A percentile compares a stretch with the other conserved stretches of the same genome.
Evolutionary conservation across 805 yeast genomes (phyloP).

Genomic region (Candida odintsovae): DNA sequence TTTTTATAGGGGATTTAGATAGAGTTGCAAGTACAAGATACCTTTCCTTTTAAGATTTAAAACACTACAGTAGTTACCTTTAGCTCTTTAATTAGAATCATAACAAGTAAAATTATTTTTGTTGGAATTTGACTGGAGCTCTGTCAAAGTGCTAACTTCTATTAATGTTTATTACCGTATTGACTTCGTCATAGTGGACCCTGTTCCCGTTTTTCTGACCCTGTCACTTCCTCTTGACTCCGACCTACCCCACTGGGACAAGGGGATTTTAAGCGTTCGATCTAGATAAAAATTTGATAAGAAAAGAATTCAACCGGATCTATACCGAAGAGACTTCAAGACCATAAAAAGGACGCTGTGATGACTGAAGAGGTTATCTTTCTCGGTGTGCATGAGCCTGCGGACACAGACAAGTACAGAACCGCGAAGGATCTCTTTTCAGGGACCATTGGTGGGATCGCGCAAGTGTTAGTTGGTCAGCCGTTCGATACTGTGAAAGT

Average conservation of each 20-base stretch:
- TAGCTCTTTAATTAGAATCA: no score
- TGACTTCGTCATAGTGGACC: no score
- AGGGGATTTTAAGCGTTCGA: no score
- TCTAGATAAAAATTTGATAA: background rate
- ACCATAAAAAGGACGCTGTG: background rate
- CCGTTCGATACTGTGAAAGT: constrained; percentile 96
- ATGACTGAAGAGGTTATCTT: constrained; percentile 16
- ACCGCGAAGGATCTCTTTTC: constrained; percentile 36
- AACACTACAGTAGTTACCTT: no score
- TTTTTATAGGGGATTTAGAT: background rate
- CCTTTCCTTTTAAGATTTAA: background rate
- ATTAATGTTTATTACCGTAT: no score
- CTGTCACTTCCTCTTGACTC: no score
- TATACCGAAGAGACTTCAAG: background rate
- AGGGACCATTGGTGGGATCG: constrained; percentile 93
- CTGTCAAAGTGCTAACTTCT: no score
- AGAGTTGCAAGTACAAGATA: background rate
- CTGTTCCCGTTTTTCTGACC: no score
- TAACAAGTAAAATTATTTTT: no score
- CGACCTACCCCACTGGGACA: no score
- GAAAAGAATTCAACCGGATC: background rate
- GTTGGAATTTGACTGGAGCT: no score
- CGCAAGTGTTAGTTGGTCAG: constrained; percentile 93
- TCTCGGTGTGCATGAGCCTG: constrained; percentile 6
- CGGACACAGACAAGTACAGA: constrained; percentile 14